Base-by-base conservation (phyloP, 2,329 filamentous ascomycete species). In the Chrysoporthe austroafricana region DNA sequence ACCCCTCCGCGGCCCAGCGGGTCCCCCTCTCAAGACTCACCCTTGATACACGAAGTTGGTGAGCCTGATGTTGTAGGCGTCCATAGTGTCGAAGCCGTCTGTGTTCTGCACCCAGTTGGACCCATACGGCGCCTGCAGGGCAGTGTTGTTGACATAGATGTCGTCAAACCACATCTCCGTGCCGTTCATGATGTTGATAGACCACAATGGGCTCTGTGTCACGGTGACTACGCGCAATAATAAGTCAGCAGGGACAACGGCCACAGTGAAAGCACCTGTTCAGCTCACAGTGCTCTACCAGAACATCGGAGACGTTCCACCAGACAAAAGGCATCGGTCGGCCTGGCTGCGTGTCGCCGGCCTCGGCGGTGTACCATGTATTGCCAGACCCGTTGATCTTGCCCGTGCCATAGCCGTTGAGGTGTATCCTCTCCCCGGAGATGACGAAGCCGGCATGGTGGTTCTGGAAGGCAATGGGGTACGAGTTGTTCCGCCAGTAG, bases 1-100 rank as follows among this genome's bases (percentile, higher is more conserved):
- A 13, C 13, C 57, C 21, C 18, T 18, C n/a, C 42, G 16, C 43
- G 5, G 21, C n/a, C 2, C 16, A 48, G 44, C 18, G 16, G 54
- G 13, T 46, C 4, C 34, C 42, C 44, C 43, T 1, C 3, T 9
- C 14, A 9, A 39, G 26, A 36, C 36, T 43, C 34, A 54, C 69
- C 85, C 85, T 76, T 86, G 83, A 71, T 85, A 87, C 6, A 79
- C 75, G 63, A 87, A 81, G 67, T 85, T 84, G 4, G 76, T 81
- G 5, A 87, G 77, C 7, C 74, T 75, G 59, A 87, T 76, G 69
- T 87, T 85, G 9, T 76, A 71, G 1, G 79, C 79, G 70, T 87
- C 85, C 84, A 87, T 86, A 0, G 85, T 87, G 70, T 87, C 80
- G 69, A 86, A 86, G 2, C 84, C 85, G 72, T 86, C 85, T 0